phyloP scores from a whole-genome alignment of 352 stramenopile species.

The Pythium myriotylum region DNA sequence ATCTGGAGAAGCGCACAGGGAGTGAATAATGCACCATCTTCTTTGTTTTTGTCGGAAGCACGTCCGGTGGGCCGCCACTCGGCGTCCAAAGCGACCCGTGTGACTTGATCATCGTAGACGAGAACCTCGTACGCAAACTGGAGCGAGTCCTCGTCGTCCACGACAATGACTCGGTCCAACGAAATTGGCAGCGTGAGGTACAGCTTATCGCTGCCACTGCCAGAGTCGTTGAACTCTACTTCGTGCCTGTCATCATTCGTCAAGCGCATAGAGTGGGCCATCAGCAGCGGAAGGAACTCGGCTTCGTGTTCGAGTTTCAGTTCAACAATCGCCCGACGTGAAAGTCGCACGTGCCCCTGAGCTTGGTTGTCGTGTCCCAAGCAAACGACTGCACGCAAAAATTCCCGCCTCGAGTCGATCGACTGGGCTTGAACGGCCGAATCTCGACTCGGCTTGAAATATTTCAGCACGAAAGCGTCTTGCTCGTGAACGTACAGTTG shows the following conservation, averaged over 20 bases:
- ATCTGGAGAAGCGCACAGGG: slow-evolving; percentile 69
- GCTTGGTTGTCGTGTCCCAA: slow-evolving; percentile 23
- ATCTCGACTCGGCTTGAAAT: slow-evolving; percentile 42
- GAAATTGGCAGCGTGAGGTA: slow-evolving; percentile 59
- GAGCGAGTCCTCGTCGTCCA: slow-evolving; percentile 58
- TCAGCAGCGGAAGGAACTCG: slow-evolving; percentile 64
- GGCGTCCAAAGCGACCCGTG: slow-evolving; percentile 50
- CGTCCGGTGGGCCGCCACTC: slow-evolving; percentile 58
- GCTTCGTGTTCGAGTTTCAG: slow-evolving; percentile 68
- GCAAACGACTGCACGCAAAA: slow-evolving; percentile 60
- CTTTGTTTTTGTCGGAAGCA: background rate
- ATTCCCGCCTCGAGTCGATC: slow-evolving; percentile 42
- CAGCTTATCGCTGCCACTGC: background rate
- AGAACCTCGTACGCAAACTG: slow-evolving; percentile 51
- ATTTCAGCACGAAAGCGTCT: slow-evolving; percentile 51
- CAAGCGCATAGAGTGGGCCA: slow-evolving; percentile 15
- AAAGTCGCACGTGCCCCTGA: slow-evolving; percentile 26
- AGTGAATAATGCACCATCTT: slow-evolving; percentile 31
- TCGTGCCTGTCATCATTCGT: slow-evolving; percentile 1
- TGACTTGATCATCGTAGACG: slow-evolving; percentile 41
- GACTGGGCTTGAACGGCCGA: background rate
- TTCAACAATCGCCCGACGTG: slow-evolving; percentile 52
- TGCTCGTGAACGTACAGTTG: slow-evolving; percentile 51
- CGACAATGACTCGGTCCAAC: slow-evolving; percentile 44
- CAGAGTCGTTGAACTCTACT: background rate